Evolutionary conservation across 495 filamentous ascomycete genomes (phyloP).

Genomic region (Aspergillus nidulans): DNA sequence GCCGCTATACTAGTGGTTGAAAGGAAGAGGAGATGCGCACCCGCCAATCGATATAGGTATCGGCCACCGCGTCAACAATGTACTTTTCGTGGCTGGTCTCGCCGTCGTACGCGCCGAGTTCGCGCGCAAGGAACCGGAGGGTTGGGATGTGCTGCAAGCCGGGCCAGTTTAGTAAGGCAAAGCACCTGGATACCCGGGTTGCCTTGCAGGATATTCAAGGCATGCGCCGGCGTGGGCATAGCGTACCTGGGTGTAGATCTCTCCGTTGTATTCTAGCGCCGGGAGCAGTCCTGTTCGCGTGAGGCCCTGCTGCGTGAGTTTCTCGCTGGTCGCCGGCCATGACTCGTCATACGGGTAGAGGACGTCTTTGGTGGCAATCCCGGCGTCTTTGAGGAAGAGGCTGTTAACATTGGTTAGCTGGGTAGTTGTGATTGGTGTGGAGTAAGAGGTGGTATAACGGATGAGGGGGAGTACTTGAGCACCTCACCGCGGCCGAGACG

Average conservation of each 20-base stretch:
- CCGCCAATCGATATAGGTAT: constrained; percentile 41
- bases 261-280: constrained; percentile 37
- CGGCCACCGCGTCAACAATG: constrained; percentile 37
- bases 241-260: constrained; percentile 34
- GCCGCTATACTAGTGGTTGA: neutral
- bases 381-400: constrained; percentile 38
- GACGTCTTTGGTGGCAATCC: constrained; percentile 36
- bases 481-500: constrained; percentile 43
- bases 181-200: constrained; percentile 31
- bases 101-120: constrained; percentile 36
- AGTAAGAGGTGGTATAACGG: neutral
- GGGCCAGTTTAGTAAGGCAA: neutral
- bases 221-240: no score
- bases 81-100: constrained; percentile 39
- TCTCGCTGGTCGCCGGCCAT: constrained; percentile 33
- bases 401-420: constrained; percentile 7
- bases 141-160: constrained; percentile 38
- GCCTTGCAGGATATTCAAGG: no score
- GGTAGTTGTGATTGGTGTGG: neutral
- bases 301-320: constrained; percentile 24
- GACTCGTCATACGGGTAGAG: constrained; percentile 37
- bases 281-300: constrained; percentile 34
- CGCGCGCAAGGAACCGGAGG: constrained; percentile 35
- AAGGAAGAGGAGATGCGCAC: constrained; percentile 1
- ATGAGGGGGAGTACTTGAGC: constrained; percentile 28